Base-by-base conservation (phyloP, 1,284 basidiomycete genomes). In the Clitocybe nebularis region DNA sequence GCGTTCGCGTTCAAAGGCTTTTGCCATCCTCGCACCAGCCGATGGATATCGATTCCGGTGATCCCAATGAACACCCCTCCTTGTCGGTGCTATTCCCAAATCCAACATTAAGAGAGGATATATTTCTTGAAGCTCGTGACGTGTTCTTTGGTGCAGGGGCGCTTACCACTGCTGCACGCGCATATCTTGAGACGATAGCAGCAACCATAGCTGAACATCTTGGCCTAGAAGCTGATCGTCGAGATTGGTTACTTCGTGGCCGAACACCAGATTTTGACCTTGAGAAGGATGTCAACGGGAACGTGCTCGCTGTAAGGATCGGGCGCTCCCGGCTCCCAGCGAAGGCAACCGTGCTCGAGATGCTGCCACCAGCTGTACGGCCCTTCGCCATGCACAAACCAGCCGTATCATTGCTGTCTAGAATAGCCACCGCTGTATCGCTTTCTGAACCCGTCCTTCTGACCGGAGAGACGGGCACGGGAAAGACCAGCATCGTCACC, bases 401-500 rank as follows among this genome's bases (percentile, higher is more conserved):
- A 0, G 92, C 93, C 0, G 67, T 89, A 1, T 65, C 80, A 16
- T 71, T 98, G 4, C 75, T 98, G 16, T 89, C 93, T 28, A 81
- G 90, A 19, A 81, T 99, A 33, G 81, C 85, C 0, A 84, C 82
- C 8, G 79, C 87, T 0, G 72, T 94, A 23, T 72, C 83, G 0
- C 69, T 88, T 25, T 66, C 68, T 10, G 96, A 99, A 60, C 93
- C 96, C 0, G 72, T 95, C 1, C 75, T 99, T 1, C 77, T 99
- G 14, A 94, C 95, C 0, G 96, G 96, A 42, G 96, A 99, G 70
- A 99, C 96, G 0, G 96, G 96, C 30, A 99, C 96, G 0, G 96
- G 96, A 25, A 99, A 99, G 67, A 99, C 96, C 1, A 96, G 93
- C 33, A 78, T 85, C 2, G 81, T 99, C 13, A 91, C 93, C 16